A percentile compares a stretch with the other conserved stretches of the same genome.
These are phyloP conservation scores for Urochloa ruziziensis DNA, from an alignment of 176 grass and related monocot species.

Conservation along the genomic window DNA sequence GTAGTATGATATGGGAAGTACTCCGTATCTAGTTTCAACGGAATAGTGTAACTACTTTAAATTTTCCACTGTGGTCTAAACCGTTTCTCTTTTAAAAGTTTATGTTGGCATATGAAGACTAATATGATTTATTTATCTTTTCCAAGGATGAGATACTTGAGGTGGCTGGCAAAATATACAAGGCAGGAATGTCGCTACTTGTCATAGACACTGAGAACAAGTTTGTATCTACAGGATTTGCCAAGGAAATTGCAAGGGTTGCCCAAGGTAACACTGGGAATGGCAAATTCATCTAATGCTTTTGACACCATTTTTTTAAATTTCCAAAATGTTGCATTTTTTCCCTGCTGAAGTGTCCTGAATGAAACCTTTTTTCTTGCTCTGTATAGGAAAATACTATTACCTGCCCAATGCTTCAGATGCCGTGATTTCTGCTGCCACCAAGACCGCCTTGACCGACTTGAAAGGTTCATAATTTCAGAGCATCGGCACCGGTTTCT, in stretches of 20 bases:
- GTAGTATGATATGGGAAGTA: background rate
- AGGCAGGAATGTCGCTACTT: conserved; percentile 93
- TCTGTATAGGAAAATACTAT: conserved; percentile 87
- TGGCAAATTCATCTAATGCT: background rate
- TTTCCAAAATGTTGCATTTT: background rate
- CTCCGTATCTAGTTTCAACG: background rate
- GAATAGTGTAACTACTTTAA: background rate
- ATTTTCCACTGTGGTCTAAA: background rate
- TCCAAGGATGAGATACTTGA: conserved; percentile 94
- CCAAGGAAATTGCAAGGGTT: conserved; percentile 95
- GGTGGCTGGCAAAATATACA: conserved; percentile 93
- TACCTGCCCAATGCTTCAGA: conserved; percentile 98
- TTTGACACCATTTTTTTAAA: background rate
- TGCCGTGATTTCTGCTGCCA: conserved; percentile 86
- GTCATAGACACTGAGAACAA: conserved; percentile 99
- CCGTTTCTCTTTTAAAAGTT: background rate
- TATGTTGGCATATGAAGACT: background rate
- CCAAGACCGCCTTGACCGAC: conserved; percentile 73
- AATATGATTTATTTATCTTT: conserved; percentile 15
- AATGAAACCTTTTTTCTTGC: background rate
- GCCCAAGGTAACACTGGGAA: conserved; percentile 67
- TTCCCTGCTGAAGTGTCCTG: background rate
- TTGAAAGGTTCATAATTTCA: conserved; percentile 60
- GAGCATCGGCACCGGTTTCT: background rate
- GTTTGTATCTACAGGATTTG: conserved; percentile 98